These are phyloP conservation scores for Aschersonia sp. DNA, from an alignment of 2,329 filamentous ascomycete species.

Conservation along the genomic window DNA sequence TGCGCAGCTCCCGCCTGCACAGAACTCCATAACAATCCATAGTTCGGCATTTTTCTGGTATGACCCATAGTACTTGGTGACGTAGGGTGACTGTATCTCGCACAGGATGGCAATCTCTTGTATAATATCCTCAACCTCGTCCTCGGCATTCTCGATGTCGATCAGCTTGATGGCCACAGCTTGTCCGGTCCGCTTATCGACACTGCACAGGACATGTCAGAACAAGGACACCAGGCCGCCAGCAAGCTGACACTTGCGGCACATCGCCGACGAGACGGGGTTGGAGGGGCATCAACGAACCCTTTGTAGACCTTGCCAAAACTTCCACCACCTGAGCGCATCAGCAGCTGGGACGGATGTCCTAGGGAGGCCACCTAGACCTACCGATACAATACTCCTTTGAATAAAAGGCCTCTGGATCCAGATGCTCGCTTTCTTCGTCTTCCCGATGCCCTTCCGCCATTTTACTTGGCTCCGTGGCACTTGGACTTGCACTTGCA, in stretches of 20 bases:
- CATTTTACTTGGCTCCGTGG: no score
- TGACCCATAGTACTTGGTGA: slow-evolving; percentile 95
- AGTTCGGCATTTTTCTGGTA: slow-evolving; percentile 91
- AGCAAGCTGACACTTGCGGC: no score
- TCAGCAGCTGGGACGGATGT: slow-evolving; percentile 7
- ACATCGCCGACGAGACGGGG: no score
- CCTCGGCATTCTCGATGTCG: slow-evolving; percentile 96
- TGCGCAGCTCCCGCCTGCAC: slow-evolving; percentile 88
- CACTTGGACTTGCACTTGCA: no score
- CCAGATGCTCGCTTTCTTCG: slow-evolving; percentile 38
- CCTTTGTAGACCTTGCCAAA: slow-evolving; percentile 99
- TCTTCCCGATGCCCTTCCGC: slow-evolving; percentile 27
- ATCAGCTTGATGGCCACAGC: slow-evolving; percentile 97
- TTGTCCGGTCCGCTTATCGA: slow-evolving; percentile 85
- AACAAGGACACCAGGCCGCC: slow-evolving; percentile 1
- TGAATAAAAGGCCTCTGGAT: slow-evolving; percentile 84
- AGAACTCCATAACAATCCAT: slow-evolving; percentile 99
- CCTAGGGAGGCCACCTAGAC: slow-evolving; percentile 8
- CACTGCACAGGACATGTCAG: slow-evolving; percentile 32
- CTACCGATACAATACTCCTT: slow-evolving; percentile 81
- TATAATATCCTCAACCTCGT: slow-evolving; percentile 98
- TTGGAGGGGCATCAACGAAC: slow-evolving; percentile 25
- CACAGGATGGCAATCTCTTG: slow-evolving; percentile 97
- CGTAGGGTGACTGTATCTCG: slow-evolving; percentile 87
- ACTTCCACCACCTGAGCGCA: slow-evolving; percentile 66